Evolutionary conservation across 768 basidiomycete genomes (phyloP).

Genomic region (Mycena latifolia): DNA sequence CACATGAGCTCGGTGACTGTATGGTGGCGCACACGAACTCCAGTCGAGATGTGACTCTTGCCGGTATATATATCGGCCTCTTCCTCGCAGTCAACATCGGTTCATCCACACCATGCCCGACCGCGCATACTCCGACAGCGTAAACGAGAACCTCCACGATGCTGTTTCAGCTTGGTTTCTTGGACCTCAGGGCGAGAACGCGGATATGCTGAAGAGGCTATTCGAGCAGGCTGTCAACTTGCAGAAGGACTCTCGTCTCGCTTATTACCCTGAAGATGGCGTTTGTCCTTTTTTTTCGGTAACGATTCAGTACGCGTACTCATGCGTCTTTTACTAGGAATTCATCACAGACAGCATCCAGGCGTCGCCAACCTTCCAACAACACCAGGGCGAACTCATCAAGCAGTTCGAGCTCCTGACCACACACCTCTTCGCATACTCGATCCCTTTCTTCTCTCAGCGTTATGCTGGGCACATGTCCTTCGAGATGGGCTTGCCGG

Average conservation of each 20-base stretch:
- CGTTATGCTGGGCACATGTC: constrained; percentile 57
- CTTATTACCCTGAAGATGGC: constrained; percentile 47
- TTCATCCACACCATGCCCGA: constrained; percentile 21
- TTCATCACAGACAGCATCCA: constrained; percentile 31
- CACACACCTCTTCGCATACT: constrained; percentile 44
- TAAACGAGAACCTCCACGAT: constrained; percentile 32
- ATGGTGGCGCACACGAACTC: constrained; percentile 19
- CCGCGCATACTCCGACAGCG: constrained; percentile 24
- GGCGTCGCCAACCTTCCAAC: constrained; percentile 37
- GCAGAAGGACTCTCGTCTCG: constrained; percentile 39
- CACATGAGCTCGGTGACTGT: constrained; percentile 22
- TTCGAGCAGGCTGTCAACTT: constrained; percentile 43
- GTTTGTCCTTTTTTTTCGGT: constrained; percentile 39
- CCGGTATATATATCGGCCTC: constrained; percentile 21
- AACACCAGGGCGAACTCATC: constrained; percentile 29
- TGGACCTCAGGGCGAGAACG: constrained; percentile 55
- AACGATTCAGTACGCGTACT: constrained; percentile 24
- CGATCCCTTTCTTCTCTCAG: constrained; percentile 54
- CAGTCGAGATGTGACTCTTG: constrained; percentile 16
- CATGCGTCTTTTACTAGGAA: constrained; percentile 11
- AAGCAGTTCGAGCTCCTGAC: constrained; percentile 36
- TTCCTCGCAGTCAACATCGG: constrained; percentile 20
- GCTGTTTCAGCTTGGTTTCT: constrained; percentile 53
- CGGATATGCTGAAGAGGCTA: constrained; percentile 39
- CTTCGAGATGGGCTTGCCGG: constrained; percentile 48